phyloP scores from a whole-genome alignment of 306 rosid species.

The Pueraria montana region DNA sequence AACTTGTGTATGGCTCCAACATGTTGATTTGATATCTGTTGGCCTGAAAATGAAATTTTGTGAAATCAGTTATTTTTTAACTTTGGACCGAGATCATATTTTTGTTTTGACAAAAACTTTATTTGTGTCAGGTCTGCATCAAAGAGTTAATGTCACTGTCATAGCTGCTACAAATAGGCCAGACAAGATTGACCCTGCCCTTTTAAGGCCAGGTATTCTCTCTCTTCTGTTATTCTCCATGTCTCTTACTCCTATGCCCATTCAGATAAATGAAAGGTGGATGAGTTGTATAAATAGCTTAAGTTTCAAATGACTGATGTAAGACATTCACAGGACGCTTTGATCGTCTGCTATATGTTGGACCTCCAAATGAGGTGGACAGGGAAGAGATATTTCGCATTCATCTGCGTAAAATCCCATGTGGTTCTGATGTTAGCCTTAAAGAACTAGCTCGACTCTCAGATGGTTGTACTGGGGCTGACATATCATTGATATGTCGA shows the following conservation, averaged over 20 bases:
- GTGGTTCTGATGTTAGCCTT: constrained; percentile 71
- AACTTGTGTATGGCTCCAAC: background rate
- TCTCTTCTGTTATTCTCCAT: constrained; percentile 4
- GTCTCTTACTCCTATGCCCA: constrained; percentile 30
- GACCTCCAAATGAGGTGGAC: constrained; percentile 83
- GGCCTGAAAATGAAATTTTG: constrained; percentile 30
- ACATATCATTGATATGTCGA: constrained; percentile 82
- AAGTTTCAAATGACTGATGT: constrained; percentile 30
- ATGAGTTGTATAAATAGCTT: constrained; percentile 21
- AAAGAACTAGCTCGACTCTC: constrained; percentile 72
- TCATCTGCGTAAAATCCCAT: constrained; percentile 80
- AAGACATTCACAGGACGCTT: constrained; percentile 75
- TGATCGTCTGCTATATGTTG: constrained; percentile 89
- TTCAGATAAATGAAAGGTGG: background rate
- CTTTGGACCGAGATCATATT: constrained; percentile 16
- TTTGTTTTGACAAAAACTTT: constrained; percentile 42
- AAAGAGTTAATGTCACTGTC: constrained; percentile 85
- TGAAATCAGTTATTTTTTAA: constrained; percentile 13
- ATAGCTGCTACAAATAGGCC: constrained; percentile 97
- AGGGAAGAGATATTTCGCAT: constrained; percentile 85
- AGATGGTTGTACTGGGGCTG: constrained; percentile 87
- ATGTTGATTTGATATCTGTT: constrained; percentile 1
- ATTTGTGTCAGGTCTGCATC: constrained; percentile 76
- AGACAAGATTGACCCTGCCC: constrained; percentile 91
- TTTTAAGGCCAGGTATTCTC: constrained; percentile 83